Conservation (phyloP, 2,329 filamentous ascomycete species). For the Didymella arachidicola region DNA sequence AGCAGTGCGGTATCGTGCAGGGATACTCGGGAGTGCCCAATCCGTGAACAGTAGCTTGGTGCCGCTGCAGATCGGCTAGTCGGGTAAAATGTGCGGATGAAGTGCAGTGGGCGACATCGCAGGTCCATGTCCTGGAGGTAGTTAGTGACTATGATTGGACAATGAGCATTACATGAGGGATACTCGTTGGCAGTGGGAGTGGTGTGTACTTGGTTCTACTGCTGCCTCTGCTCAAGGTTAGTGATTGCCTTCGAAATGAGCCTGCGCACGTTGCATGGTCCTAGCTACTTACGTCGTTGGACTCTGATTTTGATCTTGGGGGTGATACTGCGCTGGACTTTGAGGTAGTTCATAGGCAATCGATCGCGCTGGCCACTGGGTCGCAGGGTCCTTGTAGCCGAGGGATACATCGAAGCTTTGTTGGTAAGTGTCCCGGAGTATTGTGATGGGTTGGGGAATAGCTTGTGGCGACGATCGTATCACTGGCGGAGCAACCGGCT, state of each 20-base stretch:
- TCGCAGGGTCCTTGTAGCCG: not conserved
- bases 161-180: not conserved
- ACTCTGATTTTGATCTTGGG: not conserved
- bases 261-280: not conserved
- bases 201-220: not conserved
- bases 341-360: not conserved
- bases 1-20: constrained; percentile 42
- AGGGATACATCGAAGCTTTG: not conserved
- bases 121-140: constrained; percentile 40
- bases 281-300: not conserved
- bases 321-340: not conserved
- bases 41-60: constrained; percentile 47
- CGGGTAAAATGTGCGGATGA: constrained; percentile 47
- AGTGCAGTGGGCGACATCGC: constrained; percentile 41
- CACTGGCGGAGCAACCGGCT: not conserved
- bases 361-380: not conserved
- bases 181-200: not conserved
- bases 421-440: not conserved
- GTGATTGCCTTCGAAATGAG: not conserved
- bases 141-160: not conserved
- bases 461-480: not conserved
- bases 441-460: not conserved
- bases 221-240: not conserved
- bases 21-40: constrained; percentile 42
- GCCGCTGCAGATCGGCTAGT: constrained; percentile 47